phyloP scores from a whole-genome alignment of 441 rosid species.

The Gossypium trilobum region DNA sequence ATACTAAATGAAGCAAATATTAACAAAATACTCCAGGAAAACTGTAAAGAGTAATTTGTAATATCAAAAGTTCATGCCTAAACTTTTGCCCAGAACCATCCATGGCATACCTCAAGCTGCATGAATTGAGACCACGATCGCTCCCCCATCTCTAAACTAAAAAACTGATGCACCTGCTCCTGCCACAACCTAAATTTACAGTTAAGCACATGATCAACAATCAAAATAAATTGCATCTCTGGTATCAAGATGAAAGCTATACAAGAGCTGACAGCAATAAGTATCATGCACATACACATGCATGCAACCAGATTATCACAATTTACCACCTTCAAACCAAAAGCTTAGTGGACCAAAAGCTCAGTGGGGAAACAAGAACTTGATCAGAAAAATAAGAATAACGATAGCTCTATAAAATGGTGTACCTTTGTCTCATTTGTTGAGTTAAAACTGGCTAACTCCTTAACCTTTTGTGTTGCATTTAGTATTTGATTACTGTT shows the following conservation, averaged over 20 bases:
- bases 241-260: neutral
- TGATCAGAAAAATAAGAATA: neutral
- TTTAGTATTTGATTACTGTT: neutral
- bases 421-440: neutral
- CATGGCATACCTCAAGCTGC: constrained; percentile 42
- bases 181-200: constrained; percentile 48
- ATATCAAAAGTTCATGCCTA: neutral
- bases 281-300: neutral
- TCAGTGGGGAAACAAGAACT: neutral
- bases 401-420: neutral
- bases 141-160: constrained; percentile 27
- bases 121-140: constrained; percentile 40
- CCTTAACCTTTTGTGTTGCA: neutral
- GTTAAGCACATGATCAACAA: constrained; percentile 9
- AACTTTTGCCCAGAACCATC: constrained; percentile 8
- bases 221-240: neutral
- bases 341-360: neutral
- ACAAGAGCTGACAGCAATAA: neutral
- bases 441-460: neutral
- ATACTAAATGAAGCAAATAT: neutral
- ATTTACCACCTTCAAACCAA: constrained; percentile 1
- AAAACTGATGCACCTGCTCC: constrained; percentile 36
- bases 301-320: neutral
- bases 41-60: neutral
- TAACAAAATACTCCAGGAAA: neutral